A percentile compares a stretch with the other conserved stretches of the same genome.
phyloP scores from a whole-genome alignment of 179 eudicot genomes.

The Spergularia azorica region DNA sequence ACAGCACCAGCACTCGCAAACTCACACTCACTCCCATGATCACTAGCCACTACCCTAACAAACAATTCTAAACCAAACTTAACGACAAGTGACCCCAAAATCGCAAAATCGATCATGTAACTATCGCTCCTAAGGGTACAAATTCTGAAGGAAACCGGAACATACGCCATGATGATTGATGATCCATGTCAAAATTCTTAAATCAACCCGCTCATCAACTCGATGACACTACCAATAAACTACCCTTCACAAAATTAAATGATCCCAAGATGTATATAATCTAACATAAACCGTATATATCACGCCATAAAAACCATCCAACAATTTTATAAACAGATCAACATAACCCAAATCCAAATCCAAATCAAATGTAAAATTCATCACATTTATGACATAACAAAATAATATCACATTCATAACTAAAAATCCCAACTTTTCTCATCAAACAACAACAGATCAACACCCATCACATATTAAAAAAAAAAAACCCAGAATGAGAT shows the following conservation, averaged over 20 bases:
- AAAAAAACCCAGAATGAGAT: constrained; percentile 12
- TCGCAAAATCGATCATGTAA: neutral
- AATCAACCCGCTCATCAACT: too few species aligned
- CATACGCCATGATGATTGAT: too few species aligned
- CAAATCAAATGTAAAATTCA: neutral
- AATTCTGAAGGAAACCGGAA: neutral
- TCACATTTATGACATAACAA: neutral
- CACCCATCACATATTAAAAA: neutral
- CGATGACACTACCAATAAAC: too few species aligned
- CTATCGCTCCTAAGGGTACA: neutral
- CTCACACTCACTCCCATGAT: too few species aligned
- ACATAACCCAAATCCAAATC: neutral
- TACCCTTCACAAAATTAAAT: too few species aligned
- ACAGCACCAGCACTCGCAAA: too few species aligned
- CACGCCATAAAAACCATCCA: too few species aligned
- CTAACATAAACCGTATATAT: too few species aligned
- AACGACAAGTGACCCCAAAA: neutral
- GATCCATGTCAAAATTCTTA: too few species aligned
- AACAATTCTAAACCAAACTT: neutral
- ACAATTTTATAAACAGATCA: neutral
- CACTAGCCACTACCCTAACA: neutral
- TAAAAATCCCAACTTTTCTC: neutral
- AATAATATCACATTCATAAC: neutral
- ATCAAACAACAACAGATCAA: neutral
- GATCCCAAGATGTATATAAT: too few species aligned